Conservation (phyloP, 305 asterid genomes). For the Fraxinus platypoda region DNA sequence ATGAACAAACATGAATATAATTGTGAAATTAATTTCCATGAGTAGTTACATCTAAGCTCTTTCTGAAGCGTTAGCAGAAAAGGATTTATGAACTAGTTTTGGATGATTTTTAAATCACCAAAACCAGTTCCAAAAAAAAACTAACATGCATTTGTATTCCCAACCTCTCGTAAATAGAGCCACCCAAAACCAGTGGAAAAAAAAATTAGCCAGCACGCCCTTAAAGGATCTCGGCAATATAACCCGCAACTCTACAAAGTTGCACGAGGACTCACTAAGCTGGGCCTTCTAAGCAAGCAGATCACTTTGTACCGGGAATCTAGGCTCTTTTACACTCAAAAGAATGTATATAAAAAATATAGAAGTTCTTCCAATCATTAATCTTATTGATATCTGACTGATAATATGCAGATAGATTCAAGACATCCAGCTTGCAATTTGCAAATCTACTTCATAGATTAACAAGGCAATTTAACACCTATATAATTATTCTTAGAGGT, state of each 20-base stretch:
- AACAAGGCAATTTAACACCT: not conserved
- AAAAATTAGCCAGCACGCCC: not conserved
- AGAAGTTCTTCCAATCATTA: not conserved
- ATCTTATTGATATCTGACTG: not conserved
- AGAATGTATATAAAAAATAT: not conserved
- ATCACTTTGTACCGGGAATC: not conserved
- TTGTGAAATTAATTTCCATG: not conserved
- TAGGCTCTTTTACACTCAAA: not conserved
- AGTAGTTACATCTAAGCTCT: not conserved
- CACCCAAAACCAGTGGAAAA: not conserved
- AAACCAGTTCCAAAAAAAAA: not conserved
- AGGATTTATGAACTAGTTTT: not conserved
- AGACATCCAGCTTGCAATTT: conserved; percentile 7
- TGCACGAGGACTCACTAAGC: not conserved
- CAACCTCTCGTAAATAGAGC: not conserved
- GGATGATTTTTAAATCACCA: not conserved
- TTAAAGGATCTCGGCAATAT: not conserved
- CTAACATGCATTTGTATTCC: not conserved
- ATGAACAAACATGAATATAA: not conserved
- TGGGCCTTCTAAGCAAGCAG: not conserved
- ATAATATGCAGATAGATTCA: not conserved
- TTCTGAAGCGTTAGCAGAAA: not conserved
- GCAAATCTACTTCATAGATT: not conserved
- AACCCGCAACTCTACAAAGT: not conserved
- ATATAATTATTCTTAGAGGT: not conserved